Base-by-base conservation (phyloP, 495 filamentous ascomycete species). In the Neurospora sp. region DNA sequence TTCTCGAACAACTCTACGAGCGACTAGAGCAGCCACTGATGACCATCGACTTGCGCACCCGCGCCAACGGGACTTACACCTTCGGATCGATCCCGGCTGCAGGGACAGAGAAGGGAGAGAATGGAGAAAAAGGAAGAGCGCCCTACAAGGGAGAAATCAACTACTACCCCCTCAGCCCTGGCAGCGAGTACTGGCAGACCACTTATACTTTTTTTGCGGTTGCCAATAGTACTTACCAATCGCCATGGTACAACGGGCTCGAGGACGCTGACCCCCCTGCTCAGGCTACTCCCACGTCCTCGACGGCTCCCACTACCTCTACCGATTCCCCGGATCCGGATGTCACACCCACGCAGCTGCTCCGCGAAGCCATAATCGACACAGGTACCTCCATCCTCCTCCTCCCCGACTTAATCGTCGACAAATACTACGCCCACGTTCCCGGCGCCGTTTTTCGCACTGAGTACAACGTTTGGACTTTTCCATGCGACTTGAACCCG, bases 371-470 rank as follows among this genome's bases (percentile, higher is more conserved):
- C 71, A 93, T 94, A 72, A 88, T 88, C 71, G 92, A 95, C 81
- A 95, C 92, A 3, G 92, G 91, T 71, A 93, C 91, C 16, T 90
- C 91, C 10, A 83, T 94, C 46, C 85, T 90, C 14, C 86, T 94
- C 66, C 84, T 93, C n/a, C 83, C 88, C 44, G 87, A 91, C 74
- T 80, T 78, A 4, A 84, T 87, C 5, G 90, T 88, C 76, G 72
- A 88, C 77, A 85, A 84, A 23, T 91, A 94, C 80, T 95, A 93
- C 80, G 78, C 81, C 74, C 83, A 84, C 27, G 90, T 93, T 42
- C 87, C 88, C 9, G 87, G 88, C 12, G 86, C 91, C 6, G 81
- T 77, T 42, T 90, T 90, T 74, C 89, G 91, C 72, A 72, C 77
- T 2, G 79, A 73, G 3, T 84, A 88, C 71, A 90, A 90, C 75